Evolutionary conservation across 2,329 filamentous ascomycete genomes (phyloP), one percentile per base, ranked within the genome.

Genomic region (Epichloe brachyelytri): DNA sequence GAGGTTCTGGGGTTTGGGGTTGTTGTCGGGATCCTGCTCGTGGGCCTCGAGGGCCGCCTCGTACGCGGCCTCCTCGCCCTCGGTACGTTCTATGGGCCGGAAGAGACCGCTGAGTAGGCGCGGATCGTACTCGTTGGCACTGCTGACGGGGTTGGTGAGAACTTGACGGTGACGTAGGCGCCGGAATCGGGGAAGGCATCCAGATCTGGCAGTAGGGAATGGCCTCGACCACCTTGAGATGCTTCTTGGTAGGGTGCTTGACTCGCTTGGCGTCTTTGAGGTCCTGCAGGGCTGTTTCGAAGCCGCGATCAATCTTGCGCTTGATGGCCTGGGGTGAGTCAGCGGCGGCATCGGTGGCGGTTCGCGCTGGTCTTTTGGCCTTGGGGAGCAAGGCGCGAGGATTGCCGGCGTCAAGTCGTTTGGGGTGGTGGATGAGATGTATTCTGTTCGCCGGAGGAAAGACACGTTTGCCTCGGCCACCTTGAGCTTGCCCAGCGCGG

Each of bases 391-490:
- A 59, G 19, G 60, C 65, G 50, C 62, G 64, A 60, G 72, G 65
- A 38, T 76, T 70, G 47, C 76, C 66, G 33, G 71, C 71, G 14
- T 69, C 65, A 46, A 61, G 58, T 54, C 76, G 76, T 62, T 79
- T 80, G 5, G 72, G 33, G 70, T 71, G 20, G 72, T 70, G 3
- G 78, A 79, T 11, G 86, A 87, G 62, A 95, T 96, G 71, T 97
- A 97, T 68, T 98, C 93, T 51, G 93, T 97, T 61, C 91, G 82
- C 52, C 93, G 88, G 58, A 98, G 78, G 77, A 98, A 98, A 56
- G 88, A 95, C 50, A 95, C 88, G 56, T 85, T 83, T 17, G 84
- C 76, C 55, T 88, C 85, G 55, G 80, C 80, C 41, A 82, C 78
- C 59, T 87, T 86, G 43, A 85, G 83, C 68, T 95, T 95, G 59